Evolutionary conservation across 768 basidiomycete species (phyloP), one percentile per base, ranked within the genome.

Genomic region (Cubamyces lactineus): DNA sequence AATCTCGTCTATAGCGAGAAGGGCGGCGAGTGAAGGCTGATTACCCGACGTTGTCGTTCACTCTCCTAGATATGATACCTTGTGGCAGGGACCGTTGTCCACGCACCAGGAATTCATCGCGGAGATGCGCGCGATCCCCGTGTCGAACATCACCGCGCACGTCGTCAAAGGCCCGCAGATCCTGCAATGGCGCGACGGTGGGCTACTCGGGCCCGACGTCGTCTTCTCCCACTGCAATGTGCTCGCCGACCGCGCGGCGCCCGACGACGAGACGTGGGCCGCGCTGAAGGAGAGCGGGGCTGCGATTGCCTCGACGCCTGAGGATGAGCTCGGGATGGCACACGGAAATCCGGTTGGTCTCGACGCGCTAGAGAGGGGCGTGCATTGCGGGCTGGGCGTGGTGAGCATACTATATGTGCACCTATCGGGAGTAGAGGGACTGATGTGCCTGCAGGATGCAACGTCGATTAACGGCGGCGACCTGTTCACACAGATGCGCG

Each of bases 281-380:
- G 64, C 67, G 12, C 61, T 74, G 57, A 69, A 72, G 62, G 63
- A 72, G 17, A 62, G 62, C 59, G 71, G 66, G 0, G 62, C 60
- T 4, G 67, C 68, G 8, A 68, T 74, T 43, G 69, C 69, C 0
- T 63, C 71, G 23, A 74, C 73, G 21, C 73, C 73, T 0, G 69
- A 65, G 43, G 71, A 73, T 39, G 73, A 74, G 67, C 66, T 74
- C 23, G 72, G 72, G 28, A 74, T 74, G 73, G 72, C 69, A 5
- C 73, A 73, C 58, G 73, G 73, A 12, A 67, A 71, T 39, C 72
- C 72, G 2, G 64, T 69, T 24, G 67, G 66, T 12, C 65, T 70
- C 21, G 71, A 74, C 19, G 71, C 71, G 12, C 68, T 73, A 34
- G 53, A 62, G 43, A 48, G 71, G 39, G 73, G 73, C 6, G 69